Percentiles rank a stretch among this genome's conserved stretches.
Conservation (phyloP, 768 basidiomycete species). For the Hericium rajendrae region DNA sequence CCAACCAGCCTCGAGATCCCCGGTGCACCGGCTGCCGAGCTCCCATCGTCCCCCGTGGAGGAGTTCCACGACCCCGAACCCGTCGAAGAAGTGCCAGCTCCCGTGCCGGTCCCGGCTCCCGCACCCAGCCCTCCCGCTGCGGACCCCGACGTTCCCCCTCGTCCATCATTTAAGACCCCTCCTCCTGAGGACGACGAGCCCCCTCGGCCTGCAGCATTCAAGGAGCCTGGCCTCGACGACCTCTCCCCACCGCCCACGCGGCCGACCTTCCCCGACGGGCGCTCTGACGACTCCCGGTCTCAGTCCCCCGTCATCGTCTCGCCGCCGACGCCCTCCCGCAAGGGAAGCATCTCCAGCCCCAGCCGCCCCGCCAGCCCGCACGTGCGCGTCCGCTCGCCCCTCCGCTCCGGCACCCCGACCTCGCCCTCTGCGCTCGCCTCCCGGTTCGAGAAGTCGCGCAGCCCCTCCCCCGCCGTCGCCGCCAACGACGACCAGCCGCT, state of each 20-base stretch:
- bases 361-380: conserved; percentile 24
- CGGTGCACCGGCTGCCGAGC: not conserved
- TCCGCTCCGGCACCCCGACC: conserved; percentile 3
- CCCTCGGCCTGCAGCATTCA: conserved; percentile 29
- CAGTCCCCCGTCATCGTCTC: conserved; percentile 30
- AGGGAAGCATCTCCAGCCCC: conserved; percentile 30
- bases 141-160: conserved; percentile 15
- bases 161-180: conserved; percentile 53
- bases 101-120: conserved; percentile 14
- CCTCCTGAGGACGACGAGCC: conserved; percentile 48
- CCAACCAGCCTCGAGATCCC: not conserved
- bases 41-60: conserved; percentile 1
- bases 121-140: conserved; percentile 13
- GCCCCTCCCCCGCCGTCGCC: conserved; percentile 7
- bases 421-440: not conserved
- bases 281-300: conserved; percentile 19
- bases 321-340: conserved; percentile 43
- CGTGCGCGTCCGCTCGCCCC: conserved; percentile 15
- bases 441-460: not conserved
- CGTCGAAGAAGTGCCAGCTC: not conserved
- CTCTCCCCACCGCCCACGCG: not conserved
- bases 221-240: conserved; percentile 24
- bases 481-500: conserved; percentile 2
- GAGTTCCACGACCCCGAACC: not conserved
- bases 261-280: conserved; percentile 9